Conservation (phyloP, 2,329 filamentous ascomycete species). For the Huntiella moniliformis region DNA sequence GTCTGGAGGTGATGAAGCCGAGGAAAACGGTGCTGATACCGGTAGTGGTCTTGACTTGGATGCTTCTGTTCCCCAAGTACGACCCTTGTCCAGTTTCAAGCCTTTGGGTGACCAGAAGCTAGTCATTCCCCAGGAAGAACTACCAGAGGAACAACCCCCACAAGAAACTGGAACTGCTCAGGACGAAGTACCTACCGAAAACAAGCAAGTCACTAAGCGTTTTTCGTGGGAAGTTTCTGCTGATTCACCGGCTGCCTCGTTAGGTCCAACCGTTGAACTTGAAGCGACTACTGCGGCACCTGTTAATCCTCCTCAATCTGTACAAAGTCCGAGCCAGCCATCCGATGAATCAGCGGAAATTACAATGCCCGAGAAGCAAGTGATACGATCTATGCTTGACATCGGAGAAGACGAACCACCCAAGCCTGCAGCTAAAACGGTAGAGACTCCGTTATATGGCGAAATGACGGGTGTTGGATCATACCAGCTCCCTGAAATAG, state of each 20-base stretch:
- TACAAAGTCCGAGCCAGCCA: not conserved
- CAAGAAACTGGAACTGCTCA: not conserved
- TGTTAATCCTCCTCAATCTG: not conserved
- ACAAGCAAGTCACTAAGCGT: not conserved
- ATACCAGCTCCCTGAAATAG: no score
- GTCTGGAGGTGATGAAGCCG: conserved; percentile 16
- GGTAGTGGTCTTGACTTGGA: conserved; percentile 1
- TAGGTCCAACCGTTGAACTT: not conserved
- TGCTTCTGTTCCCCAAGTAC: not conserved
- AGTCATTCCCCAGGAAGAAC: no score
- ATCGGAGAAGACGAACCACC: not conserved
- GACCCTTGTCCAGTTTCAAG: not conserved
- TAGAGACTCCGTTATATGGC: not conserved
- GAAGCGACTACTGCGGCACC: not conserved
- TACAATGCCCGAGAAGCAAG: not conserved
- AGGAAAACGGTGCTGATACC: not conserved
- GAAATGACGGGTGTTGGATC: not conserved
- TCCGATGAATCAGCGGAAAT: not conserved
- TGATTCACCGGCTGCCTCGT: not conserved
- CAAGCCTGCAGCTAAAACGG: not conserved
- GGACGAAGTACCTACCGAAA: not conserved
- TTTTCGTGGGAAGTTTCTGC: conserved; percentile 9
- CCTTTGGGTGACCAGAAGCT: no score
- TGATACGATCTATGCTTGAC: conserved; percentile 1
- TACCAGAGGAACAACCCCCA: no score